phyloP scores from a whole-genome alignment of 768 basidiomycete genomes.

The Suillus ampliporus region DNA sequence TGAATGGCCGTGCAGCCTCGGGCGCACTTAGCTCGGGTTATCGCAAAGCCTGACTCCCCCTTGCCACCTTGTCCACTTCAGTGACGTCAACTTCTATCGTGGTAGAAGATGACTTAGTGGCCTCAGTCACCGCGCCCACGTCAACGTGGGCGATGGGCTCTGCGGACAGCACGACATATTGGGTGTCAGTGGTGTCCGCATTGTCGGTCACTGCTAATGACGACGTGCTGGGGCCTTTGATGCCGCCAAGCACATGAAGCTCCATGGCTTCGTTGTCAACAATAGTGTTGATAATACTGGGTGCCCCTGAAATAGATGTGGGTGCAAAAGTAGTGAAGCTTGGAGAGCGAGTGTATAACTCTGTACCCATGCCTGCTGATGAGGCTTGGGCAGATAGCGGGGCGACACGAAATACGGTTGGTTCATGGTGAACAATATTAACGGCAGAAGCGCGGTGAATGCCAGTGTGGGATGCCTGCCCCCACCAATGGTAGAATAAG shows the following conservation, averaged over 20 bases:
- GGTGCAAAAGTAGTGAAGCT: background rate
- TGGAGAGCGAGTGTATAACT: background rate
- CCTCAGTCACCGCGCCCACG: background rate
- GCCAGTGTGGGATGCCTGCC: background rate
- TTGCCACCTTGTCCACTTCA: constrained; percentile 8
- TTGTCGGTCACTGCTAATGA: background rate
- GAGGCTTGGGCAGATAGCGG: background rate
- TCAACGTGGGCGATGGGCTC: background rate
- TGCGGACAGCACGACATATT: background rate
- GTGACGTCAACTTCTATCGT: background rate
- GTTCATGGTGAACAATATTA: background rate
- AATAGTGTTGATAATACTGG: background rate
- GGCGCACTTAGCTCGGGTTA: constrained; percentile 22
- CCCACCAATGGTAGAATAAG: background rate
- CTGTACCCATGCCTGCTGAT: background rate
- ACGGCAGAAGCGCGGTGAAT: background rate
- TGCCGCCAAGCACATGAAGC: background rate
- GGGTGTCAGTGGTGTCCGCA: background rate
- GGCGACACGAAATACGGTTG: background rate
- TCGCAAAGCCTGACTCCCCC: constrained; percentile 8
- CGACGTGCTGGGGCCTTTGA: background rate
- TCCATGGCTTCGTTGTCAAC: background rate
- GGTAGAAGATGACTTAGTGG: too few relatives aligned
- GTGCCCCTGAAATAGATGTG: background rate
- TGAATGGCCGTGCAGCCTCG: background rate